These are phyloP conservation scores for Boechera divaricarpa DNA, from an alignment of 345 rosid genomes.

Conservation along the genomic window DNA sequence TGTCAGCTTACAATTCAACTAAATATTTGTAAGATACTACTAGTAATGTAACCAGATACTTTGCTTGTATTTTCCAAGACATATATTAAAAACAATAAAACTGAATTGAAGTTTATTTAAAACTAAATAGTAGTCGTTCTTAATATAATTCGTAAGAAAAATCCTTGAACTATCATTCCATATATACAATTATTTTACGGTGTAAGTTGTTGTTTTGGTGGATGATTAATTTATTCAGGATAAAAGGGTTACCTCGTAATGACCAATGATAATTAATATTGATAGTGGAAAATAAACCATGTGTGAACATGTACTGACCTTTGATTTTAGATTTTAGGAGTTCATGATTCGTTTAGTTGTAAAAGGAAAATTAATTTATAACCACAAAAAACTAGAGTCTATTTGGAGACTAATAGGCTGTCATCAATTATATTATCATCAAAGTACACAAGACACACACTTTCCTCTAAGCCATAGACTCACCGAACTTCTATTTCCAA, in stretches of 20 bases:
- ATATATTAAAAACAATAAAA: no score
- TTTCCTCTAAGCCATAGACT: conserved; percentile 30
- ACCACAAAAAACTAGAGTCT: conserved; percentile 37
- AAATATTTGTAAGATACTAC: neutral
- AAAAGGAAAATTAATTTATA: conserved; percentile 38
- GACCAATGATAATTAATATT: neutral
- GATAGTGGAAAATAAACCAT: conserved; percentile 26
- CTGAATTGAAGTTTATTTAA: no score
- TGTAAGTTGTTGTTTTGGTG: neutral
- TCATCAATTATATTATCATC: conserved; percentile 42
- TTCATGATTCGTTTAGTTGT: conserved; percentile 40
- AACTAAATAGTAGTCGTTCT: no score
- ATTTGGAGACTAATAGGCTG: conserved; percentile 39
- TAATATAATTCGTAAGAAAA: no score
- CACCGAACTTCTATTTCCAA: conserved; percentile 37
- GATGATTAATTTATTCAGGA: neutral
- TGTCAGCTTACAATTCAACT: conserved; percentile 29
- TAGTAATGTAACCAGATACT: neutral
- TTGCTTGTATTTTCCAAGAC: no score
- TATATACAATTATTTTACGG: neutral
- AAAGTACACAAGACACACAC: conserved; percentile 42
- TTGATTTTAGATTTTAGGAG: conserved; percentile 18
- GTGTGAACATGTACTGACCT: conserved; percentile 37
- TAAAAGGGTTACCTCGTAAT: conserved; percentile 1
- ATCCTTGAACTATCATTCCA: neutral